Evolutionary conservation across 2,329 filamentous ascomycete species (phyloP), one percentile per base, ranked within the genome.

Genomic region (Pyrenophora teres): DNA sequence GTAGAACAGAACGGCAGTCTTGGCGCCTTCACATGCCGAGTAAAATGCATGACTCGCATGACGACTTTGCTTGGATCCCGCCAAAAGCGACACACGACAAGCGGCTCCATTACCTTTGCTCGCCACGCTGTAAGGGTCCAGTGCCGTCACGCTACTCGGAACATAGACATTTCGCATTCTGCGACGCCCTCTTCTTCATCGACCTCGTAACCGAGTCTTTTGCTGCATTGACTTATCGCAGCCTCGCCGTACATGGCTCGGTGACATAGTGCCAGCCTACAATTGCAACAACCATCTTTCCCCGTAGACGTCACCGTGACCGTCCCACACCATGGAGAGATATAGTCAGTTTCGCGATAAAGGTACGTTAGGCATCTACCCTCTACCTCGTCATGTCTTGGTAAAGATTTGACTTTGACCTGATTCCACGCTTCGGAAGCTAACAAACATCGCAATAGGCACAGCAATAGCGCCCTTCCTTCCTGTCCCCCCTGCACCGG

Each of bases 381-480:
- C n/a, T 8, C 5, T 21, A n/a, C 31, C 16, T 19, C 25, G 12
- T 19, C 18, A 12, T 13, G 27, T 30, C 9, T 30, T 30, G 27
- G 3, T 30, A 30, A 13, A 30, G 10, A 30, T 9, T 30, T 30
- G 10, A 13, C 10, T 2, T 2, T 30, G 9, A 30, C 10, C 27
- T 30, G 10, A 12, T 30, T 13, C 4, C 9, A 12, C 27, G 8
- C 10, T 30, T 12, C 27, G 12, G 27, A 10, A 36, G 50, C 61
- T 67, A 48, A 68, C 42, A 37, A 7, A 23, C 19, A n/a, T 31
- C 23, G 25, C 6, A 30, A 51, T 64, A 97, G 93, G 92, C 61
- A 96, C 94, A 62, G 93, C 94, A 67, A 95, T 99, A 72, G 90
- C 94, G 59, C 94, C 94, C 51, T 99, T 99, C 78, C 87, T 97